These are phyloP conservation scores for Cladosporium sphaerospermum DNA, from an alignment of 2,329 filamentous ascomycete genomes.

Conservation along the genomic window DNA sequence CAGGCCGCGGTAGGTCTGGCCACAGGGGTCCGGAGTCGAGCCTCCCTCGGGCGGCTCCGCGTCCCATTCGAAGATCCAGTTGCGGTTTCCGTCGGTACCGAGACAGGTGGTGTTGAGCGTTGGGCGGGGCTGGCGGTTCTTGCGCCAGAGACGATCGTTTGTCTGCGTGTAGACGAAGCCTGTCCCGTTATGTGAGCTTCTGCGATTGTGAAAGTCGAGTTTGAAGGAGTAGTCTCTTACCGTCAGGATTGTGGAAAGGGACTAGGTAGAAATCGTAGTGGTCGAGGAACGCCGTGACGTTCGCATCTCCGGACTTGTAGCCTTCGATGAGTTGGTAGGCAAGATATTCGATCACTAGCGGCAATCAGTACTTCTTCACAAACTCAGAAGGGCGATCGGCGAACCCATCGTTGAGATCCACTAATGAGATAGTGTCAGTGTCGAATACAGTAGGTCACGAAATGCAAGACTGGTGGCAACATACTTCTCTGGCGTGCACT, in stretches of 20 bases:
- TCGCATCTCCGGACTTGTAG: constrained; percentile 35
- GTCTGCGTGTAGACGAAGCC: constrained; percentile 54
- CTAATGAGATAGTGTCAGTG: constrained; percentile 23
- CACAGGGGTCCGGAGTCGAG: constrained; percentile 45
- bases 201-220: background rate
- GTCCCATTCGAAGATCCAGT: constrained; percentile 50
- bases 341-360: constrained; percentile 44
- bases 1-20: constrained; percentile 40
- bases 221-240: constrained; percentile 16
- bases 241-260: constrained; percentile 57
- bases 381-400: background rate
- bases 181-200: background rate
- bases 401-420: constrained; percentile 50
- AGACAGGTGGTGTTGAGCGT: constrained; percentile 34
- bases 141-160: constrained; percentile 55
- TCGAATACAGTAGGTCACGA: too few species aligned
- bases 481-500: constrained; percentile 48
- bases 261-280: constrained; percentile 62
- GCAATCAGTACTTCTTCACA: constrained; percentile 20
- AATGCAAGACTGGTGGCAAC: background rate
- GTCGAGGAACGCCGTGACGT: constrained; percentile 46
- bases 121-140: constrained; percentile 46
- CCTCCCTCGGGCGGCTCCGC: constrained; percentile 38
- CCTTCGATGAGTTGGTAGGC: constrained; percentile 44
- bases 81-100: constrained; percentile 53